These are phyloP conservation scores for Fraxinus xanthoxyloides DNA, from an alignment of 305 asterid genomes.

Conservation along the genomic window DNA sequence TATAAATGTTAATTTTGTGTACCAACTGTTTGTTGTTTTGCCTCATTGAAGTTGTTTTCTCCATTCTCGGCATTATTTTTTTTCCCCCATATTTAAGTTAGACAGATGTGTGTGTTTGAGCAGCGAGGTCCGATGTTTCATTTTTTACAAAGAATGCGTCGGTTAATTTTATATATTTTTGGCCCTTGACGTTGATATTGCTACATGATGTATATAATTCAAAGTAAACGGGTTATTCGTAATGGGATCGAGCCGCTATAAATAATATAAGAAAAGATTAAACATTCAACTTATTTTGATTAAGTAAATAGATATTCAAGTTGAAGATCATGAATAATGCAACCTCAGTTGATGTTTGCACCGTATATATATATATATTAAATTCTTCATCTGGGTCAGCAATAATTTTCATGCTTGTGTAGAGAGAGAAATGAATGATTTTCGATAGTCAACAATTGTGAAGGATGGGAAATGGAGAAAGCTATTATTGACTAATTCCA, in stretches of 20 bases:
- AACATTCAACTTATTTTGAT: conserved; percentile 13
- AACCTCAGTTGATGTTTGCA: conserved; percentile 19
- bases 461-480: conserved; percentile 20
- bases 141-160: background rate
- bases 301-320: conserved; percentile 22
- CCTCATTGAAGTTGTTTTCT: background rate
- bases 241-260: conserved; percentile 15
- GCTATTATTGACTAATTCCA: conserved; percentile 16
- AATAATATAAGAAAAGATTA: conserved; percentile 27
- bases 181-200: background rate
- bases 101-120: background rate
- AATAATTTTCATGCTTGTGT: conserved; percentile 29
- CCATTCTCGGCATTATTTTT: background rate
- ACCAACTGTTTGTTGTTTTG: background rate
- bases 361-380: background rate
- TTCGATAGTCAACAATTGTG: conserved; percentile 29
- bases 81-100: background rate
- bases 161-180: background rate
- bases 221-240: conserved; percentile 36
- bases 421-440: conserved; percentile 5
- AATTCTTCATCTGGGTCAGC: conserved; percentile 4
- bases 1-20: background rate
- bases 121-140: background rate
- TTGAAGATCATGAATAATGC: conserved; percentile 14
- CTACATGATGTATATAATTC: conserved; percentile 15